Evolutionary conservation across 2,329 filamentous ascomycete species (phyloP).

Genomic region (Trichoderma guizhouense): DNA sequence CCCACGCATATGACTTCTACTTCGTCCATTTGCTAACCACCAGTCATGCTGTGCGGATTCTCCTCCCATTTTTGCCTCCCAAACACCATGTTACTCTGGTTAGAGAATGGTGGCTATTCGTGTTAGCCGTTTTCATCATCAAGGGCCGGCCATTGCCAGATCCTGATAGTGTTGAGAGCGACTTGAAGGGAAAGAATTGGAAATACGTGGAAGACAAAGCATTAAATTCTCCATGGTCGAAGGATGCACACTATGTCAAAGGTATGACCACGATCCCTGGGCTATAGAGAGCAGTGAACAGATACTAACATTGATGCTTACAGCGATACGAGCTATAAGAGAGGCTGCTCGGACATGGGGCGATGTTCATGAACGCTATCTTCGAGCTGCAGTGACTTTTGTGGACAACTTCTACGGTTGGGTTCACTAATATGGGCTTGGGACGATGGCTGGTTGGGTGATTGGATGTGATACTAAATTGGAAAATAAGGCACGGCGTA

Average conservation of each 20-base stretch:
- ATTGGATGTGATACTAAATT: not conserved
- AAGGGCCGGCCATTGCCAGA: constrained; percentile 71
- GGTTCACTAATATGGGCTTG: constrained; percentile 31
- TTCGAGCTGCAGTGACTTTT: constrained; percentile 68
- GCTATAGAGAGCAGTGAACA: not conserved
- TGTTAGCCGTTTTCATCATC: constrained; percentile 72
- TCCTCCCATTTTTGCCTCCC: constrained; percentile 73
- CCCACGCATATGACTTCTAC: constrained; percentile 76
- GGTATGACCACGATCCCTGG: constrained; percentile 43
- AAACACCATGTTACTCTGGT: constrained; percentile 72
- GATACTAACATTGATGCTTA: constrained; percentile 13
- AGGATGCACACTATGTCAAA: constrained; percentile 84
- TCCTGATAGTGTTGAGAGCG: constrained; percentile 56
- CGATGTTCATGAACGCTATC: constrained; percentile 62
- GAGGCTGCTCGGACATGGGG: constrained; percentile 74
- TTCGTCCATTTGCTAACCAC: constrained; percentile 78
- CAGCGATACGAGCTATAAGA: constrained; percentile 68
- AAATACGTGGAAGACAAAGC: constrained; percentile 70
- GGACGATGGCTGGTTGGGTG: not conserved
- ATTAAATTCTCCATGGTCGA: constrained; percentile 62
- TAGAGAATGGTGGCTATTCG: constrained; percentile 85
- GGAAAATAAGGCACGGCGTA: not conserved
- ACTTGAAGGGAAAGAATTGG: constrained; percentile 69
- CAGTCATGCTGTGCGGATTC: constrained; percentile 81
- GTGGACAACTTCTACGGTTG: constrained; percentile 71